Conservation (phyloP, 2,329 filamentous ascomycete species). For the Leptosphaerulina australis region DNA sequence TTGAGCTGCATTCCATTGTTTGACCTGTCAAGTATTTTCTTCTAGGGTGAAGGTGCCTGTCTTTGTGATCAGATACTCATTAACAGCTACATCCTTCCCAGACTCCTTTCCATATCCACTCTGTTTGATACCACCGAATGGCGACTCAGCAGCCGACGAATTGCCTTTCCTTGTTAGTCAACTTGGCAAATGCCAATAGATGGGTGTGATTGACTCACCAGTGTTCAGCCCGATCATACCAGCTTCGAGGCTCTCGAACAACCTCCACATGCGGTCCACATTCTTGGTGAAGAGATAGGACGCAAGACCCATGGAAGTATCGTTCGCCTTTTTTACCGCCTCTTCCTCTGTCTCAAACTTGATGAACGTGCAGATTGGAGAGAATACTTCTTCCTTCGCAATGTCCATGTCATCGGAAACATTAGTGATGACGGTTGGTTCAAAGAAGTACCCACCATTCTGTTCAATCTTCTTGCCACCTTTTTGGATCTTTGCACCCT, state of each 20-base stretch:
- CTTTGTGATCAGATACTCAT: conserved; percentile 68
- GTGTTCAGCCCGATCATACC: conserved; percentile 73
- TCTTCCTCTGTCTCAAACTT: conserved; percentile 71
- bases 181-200: not conserved
- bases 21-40: conserved; percentile 15
- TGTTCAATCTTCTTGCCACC: conserved; percentile 61
- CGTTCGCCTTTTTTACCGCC: conserved; percentile 64
- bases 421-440: conserved; percentile 68
- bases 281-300: conserved; percentile 73
- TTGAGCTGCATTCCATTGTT: not conserved
- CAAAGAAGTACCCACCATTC: conserved; percentile 69
- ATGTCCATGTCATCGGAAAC: conserved; percentile 65
- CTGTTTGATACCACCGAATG: conserved; percentile 72
- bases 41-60: conserved; percentile 68
- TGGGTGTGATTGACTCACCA: conserved; percentile 43
- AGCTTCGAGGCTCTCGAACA: conserved; percentile 70
- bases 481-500: conserved; percentile 67
- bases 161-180: conserved; percentile 54
- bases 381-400: conserved; percentile 67
- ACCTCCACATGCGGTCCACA: conserved; percentile 67
- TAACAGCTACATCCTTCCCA: conserved; percentile 69
- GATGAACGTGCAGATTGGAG: conserved; percentile 67
- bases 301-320: conserved; percentile 68
- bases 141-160: conserved; percentile 68
- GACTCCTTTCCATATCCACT: conserved; percentile 71